Evolutionary conservation across 345 rosid species (phyloP).

Genomic region (Populus davidiana): DNA sequence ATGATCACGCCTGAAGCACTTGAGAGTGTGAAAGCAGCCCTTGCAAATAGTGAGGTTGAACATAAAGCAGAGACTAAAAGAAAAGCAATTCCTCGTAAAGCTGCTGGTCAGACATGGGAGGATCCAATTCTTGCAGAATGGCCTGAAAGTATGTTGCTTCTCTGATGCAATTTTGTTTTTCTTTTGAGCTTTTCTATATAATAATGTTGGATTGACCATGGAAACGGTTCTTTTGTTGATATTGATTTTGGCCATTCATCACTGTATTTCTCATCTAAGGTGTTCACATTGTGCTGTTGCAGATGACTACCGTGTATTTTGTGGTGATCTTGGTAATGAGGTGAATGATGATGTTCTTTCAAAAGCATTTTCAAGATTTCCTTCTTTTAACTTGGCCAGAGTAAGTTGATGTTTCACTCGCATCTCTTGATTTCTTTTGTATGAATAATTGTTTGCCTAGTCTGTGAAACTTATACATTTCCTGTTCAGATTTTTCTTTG

Average conservation of each 20-base stretch:
- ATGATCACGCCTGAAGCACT: conserved; percentile 93
- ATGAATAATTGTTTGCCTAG: conserved; percentile 17
- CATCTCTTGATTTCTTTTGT: conserved; percentile 10
- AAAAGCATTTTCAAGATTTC: conserved; percentile 91
- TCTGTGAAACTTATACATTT: conserved; percentile 36
- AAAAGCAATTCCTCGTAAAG: conserved; percentile 95
- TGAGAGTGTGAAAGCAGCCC: conserved; percentile 92
- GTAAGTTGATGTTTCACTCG: conserved; percentile 36
- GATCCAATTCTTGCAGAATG: conserved; percentile 95
- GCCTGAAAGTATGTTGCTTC: conserved; percentile 81
- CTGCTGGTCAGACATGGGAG: conserved; percentile 95
- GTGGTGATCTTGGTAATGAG: conserved; percentile 99
- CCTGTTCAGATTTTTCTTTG: conserved; percentile 55
- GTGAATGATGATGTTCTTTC: conserved; percentile 99
- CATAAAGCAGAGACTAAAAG: conserved; percentile 86
- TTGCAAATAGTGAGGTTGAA: conserved; percentile 87
- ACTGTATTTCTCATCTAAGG: background rate
- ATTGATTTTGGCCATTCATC: background rate
- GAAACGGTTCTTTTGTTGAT: background rate
- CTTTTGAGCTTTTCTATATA: background rate
- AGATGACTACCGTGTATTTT: conserved; percentile 93
- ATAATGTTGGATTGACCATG: too few species aligned
- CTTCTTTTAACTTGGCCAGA: conserved; percentile 94
- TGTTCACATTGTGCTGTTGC: conserved; percentile 16
- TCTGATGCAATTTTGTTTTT: background rate